Evolutionary conservation across 768 basidiomycete genomes (phyloP).

Genomic region (Tylopilus cervinicoccineus): DNA sequence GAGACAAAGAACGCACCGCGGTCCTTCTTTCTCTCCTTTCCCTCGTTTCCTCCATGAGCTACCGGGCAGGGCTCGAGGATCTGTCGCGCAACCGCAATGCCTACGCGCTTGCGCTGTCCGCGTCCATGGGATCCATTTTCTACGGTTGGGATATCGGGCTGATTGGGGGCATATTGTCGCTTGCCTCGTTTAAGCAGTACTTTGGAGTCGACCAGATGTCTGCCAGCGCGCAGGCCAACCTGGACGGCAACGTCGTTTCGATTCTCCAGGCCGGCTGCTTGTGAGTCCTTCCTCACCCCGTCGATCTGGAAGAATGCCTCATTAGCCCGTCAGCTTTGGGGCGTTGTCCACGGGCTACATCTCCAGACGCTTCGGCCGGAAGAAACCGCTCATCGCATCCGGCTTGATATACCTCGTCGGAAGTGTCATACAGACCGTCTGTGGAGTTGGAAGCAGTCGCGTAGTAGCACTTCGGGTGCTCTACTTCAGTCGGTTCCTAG

Average conservation of each 20-base stretch:
- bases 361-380: conserved; percentile 43
- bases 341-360: conserved; percentile 39
- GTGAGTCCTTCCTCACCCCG: conserved; percentile 28
- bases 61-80: conserved; percentile 22
- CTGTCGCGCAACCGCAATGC: conserved; percentile 39
- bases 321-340: conserved; percentile 34
- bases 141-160: conserved; percentile 48
- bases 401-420: conserved; percentile 47
- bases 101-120: conserved; percentile 42
- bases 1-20: background rate
- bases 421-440: conserved; percentile 43
- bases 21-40: background rate
- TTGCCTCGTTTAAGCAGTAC: conserved; percentile 44
- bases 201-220: conserved; percentile 43
- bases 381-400: conserved; percentile 40
- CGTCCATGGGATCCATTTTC: conserved; percentile 46
- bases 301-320: background rate
- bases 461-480: conserved; percentile 35
- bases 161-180: conserved; percentile 47
- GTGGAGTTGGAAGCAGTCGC: conserved; percentile 38
- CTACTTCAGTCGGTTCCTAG: conserved; percentile 51
- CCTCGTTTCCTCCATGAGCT: conserved; percentile 19
- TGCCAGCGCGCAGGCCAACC: conserved; percentile 34
- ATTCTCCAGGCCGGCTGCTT: conserved; percentile 47
- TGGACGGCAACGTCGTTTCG: conserved; percentile 51